phyloP scores from a whole-genome alignment of 345 rosid genomes.

The Eutrema yunnanense region DNA sequence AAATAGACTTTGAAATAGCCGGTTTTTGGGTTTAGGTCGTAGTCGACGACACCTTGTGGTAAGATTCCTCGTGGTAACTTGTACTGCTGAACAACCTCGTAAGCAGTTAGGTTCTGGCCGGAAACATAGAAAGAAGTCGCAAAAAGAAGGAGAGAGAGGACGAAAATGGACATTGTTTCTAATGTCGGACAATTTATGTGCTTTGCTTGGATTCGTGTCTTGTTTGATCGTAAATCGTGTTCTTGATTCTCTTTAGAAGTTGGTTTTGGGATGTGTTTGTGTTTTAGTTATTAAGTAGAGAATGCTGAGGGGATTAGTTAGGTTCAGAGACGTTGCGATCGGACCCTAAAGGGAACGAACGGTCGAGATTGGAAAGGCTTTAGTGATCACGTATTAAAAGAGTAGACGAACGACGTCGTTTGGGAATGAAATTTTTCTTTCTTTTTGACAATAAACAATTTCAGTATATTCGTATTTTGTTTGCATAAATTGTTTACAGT shows the following conservation, averaged over 20 bases:
- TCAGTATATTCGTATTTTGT: not conserved
- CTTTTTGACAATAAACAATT: not conserved
- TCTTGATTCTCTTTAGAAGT: not conserved
- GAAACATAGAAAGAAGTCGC: not conserved
- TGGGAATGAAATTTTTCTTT: not conserved
- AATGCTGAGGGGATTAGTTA: not conserved
- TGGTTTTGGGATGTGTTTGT: not conserved
- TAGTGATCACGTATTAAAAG: not conserved
- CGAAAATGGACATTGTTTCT: not conserved
- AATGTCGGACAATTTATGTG: not conserved
- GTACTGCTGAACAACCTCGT: slow-evolving; percentile 42
- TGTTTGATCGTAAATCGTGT: not conserved
- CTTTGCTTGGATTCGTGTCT: not conserved
- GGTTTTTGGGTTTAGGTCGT: slow-evolving; percentile 42
- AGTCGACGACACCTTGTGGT: slow-evolving; percentile 48
- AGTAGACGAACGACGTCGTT: not conserved
- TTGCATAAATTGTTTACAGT: not conserved
- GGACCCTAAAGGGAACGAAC: not conserved
- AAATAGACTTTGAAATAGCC: slow-evolving; percentile 45
- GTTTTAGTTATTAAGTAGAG: slow-evolving; percentile 5
- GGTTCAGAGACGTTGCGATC: not conserved
- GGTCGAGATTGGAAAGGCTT: not conserved
- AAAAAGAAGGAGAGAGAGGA: not conserved
- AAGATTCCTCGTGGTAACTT: slow-evolving; percentile 57
- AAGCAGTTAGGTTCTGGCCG: slow-evolving; percentile 25